Evolutionary conservation across 2,329 filamentous ascomycete species (phyloP).

Genomic region (Byssochlamys sp.): DNA sequence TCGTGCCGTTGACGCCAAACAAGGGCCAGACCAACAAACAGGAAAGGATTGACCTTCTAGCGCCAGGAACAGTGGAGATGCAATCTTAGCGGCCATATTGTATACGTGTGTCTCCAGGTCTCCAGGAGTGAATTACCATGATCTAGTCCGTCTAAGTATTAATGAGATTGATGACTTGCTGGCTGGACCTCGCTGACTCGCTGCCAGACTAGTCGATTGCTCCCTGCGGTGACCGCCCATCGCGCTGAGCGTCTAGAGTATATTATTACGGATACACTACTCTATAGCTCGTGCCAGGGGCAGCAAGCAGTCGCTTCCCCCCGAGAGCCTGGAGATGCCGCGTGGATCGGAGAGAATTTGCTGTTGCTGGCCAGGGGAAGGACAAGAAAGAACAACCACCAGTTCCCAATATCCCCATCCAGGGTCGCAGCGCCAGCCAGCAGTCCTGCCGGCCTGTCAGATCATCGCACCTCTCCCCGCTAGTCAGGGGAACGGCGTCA

Average conservation of each 20-base stretch:
- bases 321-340: background rate
- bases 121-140: background rate
- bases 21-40: background rate
- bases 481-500: background rate
- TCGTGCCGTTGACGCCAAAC: background rate
- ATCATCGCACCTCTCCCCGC: background rate
- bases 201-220: background rate
- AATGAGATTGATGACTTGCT: background rate
- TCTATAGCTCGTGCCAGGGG: background rate
- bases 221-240: background rate
- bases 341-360: background rate
- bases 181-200: too few relatives aligned
- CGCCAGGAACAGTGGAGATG: background rate
- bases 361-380: background rate
- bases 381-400: background rate
- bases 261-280: too few relatives aligned
- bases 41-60: background rate
- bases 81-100: background rate
- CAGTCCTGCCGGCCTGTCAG: background rate
- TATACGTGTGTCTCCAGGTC: background rate
- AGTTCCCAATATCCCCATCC: background rate
- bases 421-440: background rate
- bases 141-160: too few relatives aligned
- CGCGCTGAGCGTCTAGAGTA: background rate
- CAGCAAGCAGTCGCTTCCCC: background rate